Conservation (phyloP, 768 basidiomycete genomes). For the Stropharia rugosoannulata region DNA sequence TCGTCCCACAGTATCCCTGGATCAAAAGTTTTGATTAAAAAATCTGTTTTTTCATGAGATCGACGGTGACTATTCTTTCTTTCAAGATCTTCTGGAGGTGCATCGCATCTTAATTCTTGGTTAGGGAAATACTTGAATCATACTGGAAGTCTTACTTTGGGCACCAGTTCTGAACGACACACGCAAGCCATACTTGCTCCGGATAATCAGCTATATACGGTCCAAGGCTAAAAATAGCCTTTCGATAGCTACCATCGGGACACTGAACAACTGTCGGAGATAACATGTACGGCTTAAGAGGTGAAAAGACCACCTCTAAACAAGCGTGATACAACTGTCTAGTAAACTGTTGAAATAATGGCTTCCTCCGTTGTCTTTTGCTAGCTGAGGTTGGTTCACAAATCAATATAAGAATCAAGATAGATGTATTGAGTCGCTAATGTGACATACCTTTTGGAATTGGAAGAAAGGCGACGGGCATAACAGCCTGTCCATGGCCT, state of each 20-base stretch:
- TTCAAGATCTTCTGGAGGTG: slow-evolving; percentile 17
- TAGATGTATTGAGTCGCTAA: too few species aligned
- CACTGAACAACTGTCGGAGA: slow-evolving; percentile 22
- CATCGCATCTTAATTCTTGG: slow-evolving; percentile 19
- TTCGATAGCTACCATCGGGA: slow-evolving; percentile 31
- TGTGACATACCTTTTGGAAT: slow-evolving; percentile 32
- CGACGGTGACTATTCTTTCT: slow-evolving; percentile 9
- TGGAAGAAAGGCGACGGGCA: slow-evolving; percentile 29
- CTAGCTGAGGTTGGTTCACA: slow-evolving; percentile 9
- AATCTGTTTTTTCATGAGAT: slow-evolving; percentile 23
- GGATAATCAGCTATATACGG: slow-evolving; percentile 40
- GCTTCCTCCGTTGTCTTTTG: slow-evolving; percentile 10
- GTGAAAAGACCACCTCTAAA: slow-evolving; percentile 14
- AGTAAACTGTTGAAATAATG: slow-evolving; percentile 20
- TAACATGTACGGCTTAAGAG: slow-evolving; percentile 17
- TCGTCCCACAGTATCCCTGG: slow-evolving; percentile 30
- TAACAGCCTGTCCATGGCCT: slow-evolving; percentile 26
- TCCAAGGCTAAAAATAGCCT: slow-evolving; percentile 26
- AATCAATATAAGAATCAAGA: slow-evolving; percentile 6
- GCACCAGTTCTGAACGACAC: slow-evolving; percentile 26
- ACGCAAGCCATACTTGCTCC: slow-evolving; percentile 29
- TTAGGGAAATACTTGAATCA: too few species aligned
- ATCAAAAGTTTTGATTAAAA: slow-evolving; percentile 23
- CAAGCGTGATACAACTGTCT: slow-evolving; percentile 26
- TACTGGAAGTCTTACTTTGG: slow-evolving; percentile 11